Evolutionary conservation across 805 yeast genomes (phyloP), one percentile per base, ranked within the genome.

Genomic region (Danielia oregonensis): DNA sequence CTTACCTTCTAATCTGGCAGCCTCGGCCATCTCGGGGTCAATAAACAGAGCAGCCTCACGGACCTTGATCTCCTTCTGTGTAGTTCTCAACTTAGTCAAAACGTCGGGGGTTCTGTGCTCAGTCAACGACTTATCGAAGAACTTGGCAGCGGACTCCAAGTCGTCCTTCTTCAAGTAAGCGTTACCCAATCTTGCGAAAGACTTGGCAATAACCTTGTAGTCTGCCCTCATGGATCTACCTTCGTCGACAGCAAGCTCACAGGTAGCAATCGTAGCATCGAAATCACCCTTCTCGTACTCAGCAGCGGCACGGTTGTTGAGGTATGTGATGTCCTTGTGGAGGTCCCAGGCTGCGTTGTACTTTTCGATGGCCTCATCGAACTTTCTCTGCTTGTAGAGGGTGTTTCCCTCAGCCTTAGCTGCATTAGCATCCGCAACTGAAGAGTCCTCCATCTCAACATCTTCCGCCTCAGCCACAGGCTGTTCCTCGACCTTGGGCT

Each of bases 91-190:
- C 67, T 91, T 93, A 51, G 78, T 79, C 52, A 93, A 73, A 17
- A 86, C 86, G 39, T 88, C 97, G 17, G 97, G 95, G 15, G 95
- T 86, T 69, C 99, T 81, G 67, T 88, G 96, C 70, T 93, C 99
- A 29, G 97, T 93, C 55, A 93, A 72, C 1, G 97, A 85, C 63
- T 85, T 87, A 63, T 89, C 91, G 55, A 85, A 91, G 59, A 52
- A 76, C 54, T 79, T 82, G 43, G 79, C 79, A 14, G 98, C 96
- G 33, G 74, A 70, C 42, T 71, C 67, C 54, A 82, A 70, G 42
- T 91, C 83, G 42, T 78, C 83, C 57, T 74, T 67, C 65, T 93
- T 93, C 54, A 78, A 65, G 61, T 86, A 87, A 22, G 82, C 63
- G 57, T 77, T 83, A 63, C 97, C 98, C 39, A 87, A 73, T 64